Evolutionary conservation across 2,329 filamentous ascomycete genomes (phyloP), one percentile per base, ranked within the genome.

Genomic region (Epicoccum sorghinum): DNA sequence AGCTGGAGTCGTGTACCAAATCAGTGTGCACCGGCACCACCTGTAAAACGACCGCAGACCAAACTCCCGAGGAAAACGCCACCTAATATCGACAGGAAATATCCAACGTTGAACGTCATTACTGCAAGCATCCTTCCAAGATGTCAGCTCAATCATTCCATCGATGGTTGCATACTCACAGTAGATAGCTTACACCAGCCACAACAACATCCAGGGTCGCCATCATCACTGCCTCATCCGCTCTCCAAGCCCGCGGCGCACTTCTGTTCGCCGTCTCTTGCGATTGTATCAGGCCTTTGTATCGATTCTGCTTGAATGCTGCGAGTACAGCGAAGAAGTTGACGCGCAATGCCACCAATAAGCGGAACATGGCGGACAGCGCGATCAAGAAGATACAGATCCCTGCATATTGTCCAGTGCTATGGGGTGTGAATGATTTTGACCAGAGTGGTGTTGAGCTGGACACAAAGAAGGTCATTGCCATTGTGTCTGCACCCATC

Each of bases 321-420:
- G 39, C 55, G 24, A 67, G 14, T 78, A 83, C 73, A 79, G 83
- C 74, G 78, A 83, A 73, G 9, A 79, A 59, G 38, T 78, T 67
- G 14, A 62, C 68, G 69, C 90, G 90, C 64, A 84, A 78, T 1
- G 91, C 91, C 22, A 93, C 75, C 6, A 96, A 79, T 12, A 80
- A 75, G 41, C 92, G 88, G 69, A 87, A 86, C 56, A 89, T 68
- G 51, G 86, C 78, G 48, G 86, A 86, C 32, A 97, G 84, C 22
- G 87, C 66, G 69, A 96, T 86, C 52, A 97, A 82, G 77, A 97
- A 97, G 72, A 97, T 89, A 78, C 93, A 96, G 7, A 91, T 95
- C 42, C 86, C 93, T 0, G 90, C 90, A 75, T 96, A 97, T 55
- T 82, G 77, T 59, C 88, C 90, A 0, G 81, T 76, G 9, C 77